Percentiles rank a stretch among this genome's conserved stretches.
phyloP scores from a whole-genome alignment of 2,329 filamentous ascomycete genomes.

The Triangularia setosa region DNA sequence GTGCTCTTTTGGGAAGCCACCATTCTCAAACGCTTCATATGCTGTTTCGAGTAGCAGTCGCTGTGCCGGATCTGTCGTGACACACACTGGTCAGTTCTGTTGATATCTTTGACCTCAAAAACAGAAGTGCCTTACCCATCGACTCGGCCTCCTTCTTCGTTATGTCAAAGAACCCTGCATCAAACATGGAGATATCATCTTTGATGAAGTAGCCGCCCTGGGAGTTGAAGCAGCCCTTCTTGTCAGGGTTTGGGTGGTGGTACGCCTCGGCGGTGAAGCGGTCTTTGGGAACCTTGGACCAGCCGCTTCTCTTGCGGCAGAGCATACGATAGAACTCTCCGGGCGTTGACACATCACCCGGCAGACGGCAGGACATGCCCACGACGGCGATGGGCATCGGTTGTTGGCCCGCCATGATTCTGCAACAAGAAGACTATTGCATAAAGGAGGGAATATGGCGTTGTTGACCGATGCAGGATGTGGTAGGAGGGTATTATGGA shows the following conservation, averaged over 20 bases:
- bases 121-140: slow-evolving; percentile 30
- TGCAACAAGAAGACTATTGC: slow-evolving; percentile 4
- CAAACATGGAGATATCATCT: slow-evolving; percentile 29
- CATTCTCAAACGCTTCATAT: slow-evolving; percentile 34
- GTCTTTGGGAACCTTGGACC: slow-evolving; percentile 30
- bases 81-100: not conserved
- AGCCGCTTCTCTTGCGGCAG: slow-evolving; percentile 29
- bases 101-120: not conserved
- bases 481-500: not conserved
- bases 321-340: slow-evolving; percentile 33
- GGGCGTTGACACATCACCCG: slow-evolving; percentile 29
- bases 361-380: slow-evolving; percentile 33
- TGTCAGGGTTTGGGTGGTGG: slow-evolving; percentile 33
- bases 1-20: slow-evolving; percentile 30
- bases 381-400: slow-evolving; percentile 31
- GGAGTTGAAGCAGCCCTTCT: slow-evolving; percentile 33
- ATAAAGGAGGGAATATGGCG: slow-evolving; percentile 14
- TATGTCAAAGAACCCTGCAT: slow-evolving; percentile 37
- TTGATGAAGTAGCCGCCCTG: slow-evolving; percentile 33
- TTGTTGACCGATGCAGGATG: not conserved
- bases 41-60: slow-evolving; percentile 32
- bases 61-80: slow-evolving; percentile 29
- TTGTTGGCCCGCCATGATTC: slow-evolving; percentile 21
- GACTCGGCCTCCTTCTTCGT: slow-evolving; percentile 33
- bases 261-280: slow-evolving; percentile 34